phyloP scores from a whole-genome alignment of 768 basidiomycete species.

The Mrakia frigida region DNA sequence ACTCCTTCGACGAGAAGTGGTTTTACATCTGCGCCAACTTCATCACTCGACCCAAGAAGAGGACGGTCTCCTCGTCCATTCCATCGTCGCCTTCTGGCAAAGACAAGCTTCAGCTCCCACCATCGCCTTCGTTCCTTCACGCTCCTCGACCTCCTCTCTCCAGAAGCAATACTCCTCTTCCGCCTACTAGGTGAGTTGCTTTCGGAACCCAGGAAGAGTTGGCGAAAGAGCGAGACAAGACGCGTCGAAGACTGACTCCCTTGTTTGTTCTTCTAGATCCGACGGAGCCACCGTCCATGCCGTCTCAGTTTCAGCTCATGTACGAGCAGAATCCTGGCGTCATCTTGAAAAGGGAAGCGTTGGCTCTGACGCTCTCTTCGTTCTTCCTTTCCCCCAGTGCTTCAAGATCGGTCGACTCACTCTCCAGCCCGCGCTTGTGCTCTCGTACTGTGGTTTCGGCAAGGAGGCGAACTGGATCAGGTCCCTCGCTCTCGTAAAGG shows the following conservation, averaged over 20 bases:
- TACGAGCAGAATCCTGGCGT: background rate
- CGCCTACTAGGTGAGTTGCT: background rate
- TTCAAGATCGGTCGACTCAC: conserved; percentile 29
- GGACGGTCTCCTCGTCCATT: background rate
- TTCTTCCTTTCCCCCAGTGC: background rate
- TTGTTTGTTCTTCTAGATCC: background rate
- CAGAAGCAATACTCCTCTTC: background rate
- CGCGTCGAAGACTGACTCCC: too few species aligned
- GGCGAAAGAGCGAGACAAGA: too few species aligned
- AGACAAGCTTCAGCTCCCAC: background rate
- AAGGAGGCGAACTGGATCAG: background rate
- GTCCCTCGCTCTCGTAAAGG: background rate
- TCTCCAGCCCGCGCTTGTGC: conserved; percentile 20
- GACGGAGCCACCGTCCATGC: conserved; percentile 14
- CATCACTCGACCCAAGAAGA: background rate
- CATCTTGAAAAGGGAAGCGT: background rate
- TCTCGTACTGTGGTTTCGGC: conserved; percentile 22
- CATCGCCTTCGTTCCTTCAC: background rate
- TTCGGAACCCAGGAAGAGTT: background rate
- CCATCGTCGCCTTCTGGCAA: background rate
- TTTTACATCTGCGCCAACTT: conserved; percentile 18
- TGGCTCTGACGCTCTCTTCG: background rate
- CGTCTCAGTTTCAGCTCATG: background rate
- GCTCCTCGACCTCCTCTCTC: background rate
- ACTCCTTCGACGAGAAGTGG: conserved; percentile 45